A percentile compares a stretch with the other conserved stretches of the same genome.
Evolutionary conservation across 2,329 filamentous ascomycete species (phyloP).

Genomic region (Ramichloridium luteum): DNA sequence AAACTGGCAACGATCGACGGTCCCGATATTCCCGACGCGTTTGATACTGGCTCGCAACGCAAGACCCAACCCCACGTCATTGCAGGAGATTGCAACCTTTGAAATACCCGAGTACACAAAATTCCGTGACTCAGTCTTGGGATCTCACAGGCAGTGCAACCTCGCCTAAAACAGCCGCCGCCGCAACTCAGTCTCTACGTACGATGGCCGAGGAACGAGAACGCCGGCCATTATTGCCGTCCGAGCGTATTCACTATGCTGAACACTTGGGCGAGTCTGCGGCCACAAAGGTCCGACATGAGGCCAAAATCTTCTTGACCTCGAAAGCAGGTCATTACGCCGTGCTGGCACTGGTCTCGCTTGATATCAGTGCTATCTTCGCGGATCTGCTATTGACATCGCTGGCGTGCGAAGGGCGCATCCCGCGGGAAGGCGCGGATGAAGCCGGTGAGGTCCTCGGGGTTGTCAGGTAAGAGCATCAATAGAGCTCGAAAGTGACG

Average conservation of each 20-base stretch:
- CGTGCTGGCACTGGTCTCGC: slow-evolving; percentile 36
- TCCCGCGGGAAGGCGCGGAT: slow-evolving; percentile 17
- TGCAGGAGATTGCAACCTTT: too few species aligned
- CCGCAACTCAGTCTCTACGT: too few species aligned
- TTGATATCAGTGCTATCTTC: slow-evolving; percentile 42
- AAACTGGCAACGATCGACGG: too few species aligned
- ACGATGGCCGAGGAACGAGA: too few species aligned
- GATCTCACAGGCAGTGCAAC: too few species aligned
- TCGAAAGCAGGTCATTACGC: slow-evolving; percentile 39
- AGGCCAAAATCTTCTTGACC: slow-evolving; percentile 28
- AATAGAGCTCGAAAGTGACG: too few species aligned
- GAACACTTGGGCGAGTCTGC: slow-evolving; percentile 1
- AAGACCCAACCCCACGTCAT: too few species aligned
- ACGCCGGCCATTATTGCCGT: slow-evolving; percentile 8
- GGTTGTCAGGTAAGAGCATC: slow-evolving; percentile 28
- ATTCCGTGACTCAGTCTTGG: too few species aligned
- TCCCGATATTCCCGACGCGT: too few species aligned
- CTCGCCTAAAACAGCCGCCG: too few species aligned
- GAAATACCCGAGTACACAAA: too few species aligned
- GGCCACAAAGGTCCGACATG: slow-evolving; percentile 8
- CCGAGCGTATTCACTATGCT: slow-evolving; percentile 6
- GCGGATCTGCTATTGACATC: slow-evolving; percentile 40
- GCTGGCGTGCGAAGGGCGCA: slow-evolving; percentile 34
- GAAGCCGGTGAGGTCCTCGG: slow-evolving; percentile 34
- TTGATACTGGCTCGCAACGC: too few species aligned